Evolutionary conservation across 805 yeast species (phyloP), one percentile per base, ranked within the genome.

Genomic region (Cyberlindnera maclurae): DNA sequence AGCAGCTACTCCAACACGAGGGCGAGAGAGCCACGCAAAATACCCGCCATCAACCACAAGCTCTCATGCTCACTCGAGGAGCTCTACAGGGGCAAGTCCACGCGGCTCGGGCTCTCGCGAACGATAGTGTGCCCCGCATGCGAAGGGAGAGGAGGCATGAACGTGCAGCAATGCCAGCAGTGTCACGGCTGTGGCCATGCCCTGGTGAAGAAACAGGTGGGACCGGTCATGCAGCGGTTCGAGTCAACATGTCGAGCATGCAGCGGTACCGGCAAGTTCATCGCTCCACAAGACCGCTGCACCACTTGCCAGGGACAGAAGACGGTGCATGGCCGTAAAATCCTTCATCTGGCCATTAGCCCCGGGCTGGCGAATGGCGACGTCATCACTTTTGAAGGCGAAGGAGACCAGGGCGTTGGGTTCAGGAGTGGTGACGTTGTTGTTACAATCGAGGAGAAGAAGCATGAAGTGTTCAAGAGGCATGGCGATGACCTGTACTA

Each of bases 361-460:
- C 76, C 78, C 3, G 89, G 89, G 3, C 63, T 75, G 30, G 58
- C 60, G 31, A 55, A 70, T 36, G 77, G 79, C 0, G 77, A 76
- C 43, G 59, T 63, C 33, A 67, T 79, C 15, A 61, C 75, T 1
- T 58, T 79, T 15, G 61, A 68, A n/a, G 74, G 78, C 5, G 79
- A 74, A 49, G 84, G 80, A 0, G 88, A 82, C 51, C 82, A 80
- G 55, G 82, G 77, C 0, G 55, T 71, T 15, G 65, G 69, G 43
- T 60, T 75, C 3, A 59, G 71, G 3, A 82, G 88, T 0, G 89
- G 89, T 2, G 85, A 82, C 54, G 80, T 82, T 6, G 60, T 79
- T 3, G 69, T 82, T 9, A 73, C 71, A 2, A 55, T 82, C 17
- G 65, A 65, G 29, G 70, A 71, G 46, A 40, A 43, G 11, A 43